These are phyloP conservation scores for Acorus calamus DNA, from an alignment of 106 monocot genomes.

Conservation along the genomic window DNA sequence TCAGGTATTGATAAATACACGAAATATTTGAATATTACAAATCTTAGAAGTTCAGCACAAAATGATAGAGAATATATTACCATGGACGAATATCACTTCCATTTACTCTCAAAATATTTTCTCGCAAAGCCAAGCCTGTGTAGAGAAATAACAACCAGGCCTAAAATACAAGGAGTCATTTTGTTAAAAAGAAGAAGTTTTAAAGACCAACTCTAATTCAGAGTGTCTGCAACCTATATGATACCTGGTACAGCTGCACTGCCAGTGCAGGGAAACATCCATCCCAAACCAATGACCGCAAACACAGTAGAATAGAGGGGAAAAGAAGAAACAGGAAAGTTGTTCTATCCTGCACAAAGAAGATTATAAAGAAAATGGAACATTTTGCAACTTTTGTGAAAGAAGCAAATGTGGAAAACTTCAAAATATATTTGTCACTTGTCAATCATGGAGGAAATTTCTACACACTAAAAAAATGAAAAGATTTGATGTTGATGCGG, in stretches of 20 bases:
- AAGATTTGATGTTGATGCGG: too few species aligned
- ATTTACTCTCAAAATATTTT: constrained; percentile 82
- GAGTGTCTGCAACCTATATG: background rate
- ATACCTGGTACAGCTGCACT: constrained; percentile 89
- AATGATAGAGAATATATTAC: constrained; percentile 20
- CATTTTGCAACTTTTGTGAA: background rate
- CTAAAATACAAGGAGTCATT: constrained; percentile 28
- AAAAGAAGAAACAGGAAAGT: constrained; percentile 73
- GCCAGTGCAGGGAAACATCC: constrained; percentile 75
- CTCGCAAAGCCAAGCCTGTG: constrained; percentile 84
- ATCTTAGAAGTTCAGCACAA: background rate
- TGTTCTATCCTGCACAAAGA: constrained; percentile 66
- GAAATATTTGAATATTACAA: too few species aligned
- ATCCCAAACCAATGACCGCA: constrained; percentile 57
- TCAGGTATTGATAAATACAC: too few species aligned
- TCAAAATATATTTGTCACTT: too few species aligned
- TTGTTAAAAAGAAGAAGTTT: background rate
- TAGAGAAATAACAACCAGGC: constrained; percentile 90
- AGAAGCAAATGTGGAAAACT: too few species aligned
- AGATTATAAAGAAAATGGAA: background rate
- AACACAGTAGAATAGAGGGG: constrained; percentile 44
- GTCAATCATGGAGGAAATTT: too few species aligned
- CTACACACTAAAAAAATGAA: too few species aligned
- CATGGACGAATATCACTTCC: constrained; percentile 95
- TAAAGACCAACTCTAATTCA: background rate